Conservation (phyloP, 2,329 filamentous ascomycete species). For the Trichoderma sp. region DNA sequence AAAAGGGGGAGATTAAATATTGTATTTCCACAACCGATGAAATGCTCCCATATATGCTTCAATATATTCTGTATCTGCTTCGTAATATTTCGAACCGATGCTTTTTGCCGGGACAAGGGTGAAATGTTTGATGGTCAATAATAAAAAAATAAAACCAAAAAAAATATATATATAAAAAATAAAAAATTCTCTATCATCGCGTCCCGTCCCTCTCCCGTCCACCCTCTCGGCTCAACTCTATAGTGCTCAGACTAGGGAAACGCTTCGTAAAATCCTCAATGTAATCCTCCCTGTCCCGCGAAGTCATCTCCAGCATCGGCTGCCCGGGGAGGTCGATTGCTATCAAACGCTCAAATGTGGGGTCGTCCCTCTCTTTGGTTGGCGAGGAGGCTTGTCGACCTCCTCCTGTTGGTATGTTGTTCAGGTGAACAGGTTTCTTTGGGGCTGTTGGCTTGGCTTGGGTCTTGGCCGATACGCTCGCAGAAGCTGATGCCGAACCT, state of each 20-base stretch:
- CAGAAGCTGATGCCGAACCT: conserved; percentile 29
- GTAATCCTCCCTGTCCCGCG: conserved; percentile 65
- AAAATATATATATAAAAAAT: background rate
- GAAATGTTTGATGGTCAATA: background rate
- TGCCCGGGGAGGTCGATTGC: conserved; percentile 50
- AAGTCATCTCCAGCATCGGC: conserved; percentile 56
- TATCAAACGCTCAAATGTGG: conserved; percentile 42
- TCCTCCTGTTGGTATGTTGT: conserved; percentile 53
- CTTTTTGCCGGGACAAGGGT: background rate
- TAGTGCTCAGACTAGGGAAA: conserved; percentile 79
- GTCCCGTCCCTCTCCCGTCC: conserved; percentile 34
- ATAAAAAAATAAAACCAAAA: background rate
- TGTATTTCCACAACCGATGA: conserved; percentile 12
- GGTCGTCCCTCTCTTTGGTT: conserved; percentile 40
- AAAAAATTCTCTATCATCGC: conserved; percentile 22
- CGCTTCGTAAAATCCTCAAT: conserved; percentile 74
- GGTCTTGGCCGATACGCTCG: conserved; percentile 30
- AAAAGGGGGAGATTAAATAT: background rate
- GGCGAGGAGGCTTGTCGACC: conserved; percentile 45
- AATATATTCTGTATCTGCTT: conserved; percentile 17
- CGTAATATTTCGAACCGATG: conserved; percentile 10
- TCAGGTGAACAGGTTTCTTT: conserved; percentile 63
- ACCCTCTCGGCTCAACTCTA: conserved; percentile 78
- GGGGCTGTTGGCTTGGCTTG: conserved; percentile 55
- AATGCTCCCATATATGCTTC: conserved; percentile 22